These are phyloP conservation scores for Rhytidhysteron rufulum DNA, from an alignment of 2,329 filamentous ascomycete species.

Conservation along the genomic window DNA sequence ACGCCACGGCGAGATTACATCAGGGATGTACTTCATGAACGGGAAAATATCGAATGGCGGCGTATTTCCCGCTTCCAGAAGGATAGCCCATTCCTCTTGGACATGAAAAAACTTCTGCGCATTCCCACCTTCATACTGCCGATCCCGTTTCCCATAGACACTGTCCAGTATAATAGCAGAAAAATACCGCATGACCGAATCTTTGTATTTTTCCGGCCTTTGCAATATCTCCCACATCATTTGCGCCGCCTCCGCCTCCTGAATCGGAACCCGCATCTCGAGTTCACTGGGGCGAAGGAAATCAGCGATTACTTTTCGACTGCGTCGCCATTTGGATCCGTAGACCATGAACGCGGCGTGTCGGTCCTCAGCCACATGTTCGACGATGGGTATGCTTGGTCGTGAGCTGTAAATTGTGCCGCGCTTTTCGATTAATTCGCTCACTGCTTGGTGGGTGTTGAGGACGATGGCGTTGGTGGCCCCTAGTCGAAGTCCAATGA, in stretches of 20 bases:
- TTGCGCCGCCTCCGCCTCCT: conserved; percentile 11
- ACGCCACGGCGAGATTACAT: conserved; percentile 9
- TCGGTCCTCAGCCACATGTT: conserved; percentile 1
- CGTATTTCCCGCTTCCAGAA: conserved; percentile 5
- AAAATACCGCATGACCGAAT: conserved; percentile 7
- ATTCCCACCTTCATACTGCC: background rate
- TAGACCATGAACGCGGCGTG: conserved; percentile 3
- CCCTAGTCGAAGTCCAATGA: conserved; percentile 6
- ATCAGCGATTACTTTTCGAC: conserved; percentile 3
- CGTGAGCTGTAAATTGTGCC: conserved; percentile 7
- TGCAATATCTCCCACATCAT: conserved; percentile 10
- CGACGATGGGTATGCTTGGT: conserved; percentile 1
- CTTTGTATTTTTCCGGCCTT: conserved; percentile 2
- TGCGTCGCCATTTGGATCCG: conserved; percentile 6
- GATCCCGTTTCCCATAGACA: conserved; percentile 9
- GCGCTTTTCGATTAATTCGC: conserved; percentile 6
- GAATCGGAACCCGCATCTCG: conserved; percentile 7
- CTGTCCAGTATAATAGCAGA: conserved; percentile 7
- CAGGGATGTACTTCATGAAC: conserved; percentile 7
- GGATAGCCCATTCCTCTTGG: conserved; percentile 7
- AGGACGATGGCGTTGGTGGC: conserved; percentile 5
- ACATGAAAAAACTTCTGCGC: conserved; percentile 7
- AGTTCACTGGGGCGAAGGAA: conserved; percentile 4
- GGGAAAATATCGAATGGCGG: conserved; percentile 9
- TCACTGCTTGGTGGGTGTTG: conserved; percentile 6